A percentile compares a stretch with the other conserved stretches of the same genome.
These are phyloP conservation scores for Globisporangium acanthophoron DNA, from an alignment of 352 stramenopile species.

Conservation along the genomic window DNA sequence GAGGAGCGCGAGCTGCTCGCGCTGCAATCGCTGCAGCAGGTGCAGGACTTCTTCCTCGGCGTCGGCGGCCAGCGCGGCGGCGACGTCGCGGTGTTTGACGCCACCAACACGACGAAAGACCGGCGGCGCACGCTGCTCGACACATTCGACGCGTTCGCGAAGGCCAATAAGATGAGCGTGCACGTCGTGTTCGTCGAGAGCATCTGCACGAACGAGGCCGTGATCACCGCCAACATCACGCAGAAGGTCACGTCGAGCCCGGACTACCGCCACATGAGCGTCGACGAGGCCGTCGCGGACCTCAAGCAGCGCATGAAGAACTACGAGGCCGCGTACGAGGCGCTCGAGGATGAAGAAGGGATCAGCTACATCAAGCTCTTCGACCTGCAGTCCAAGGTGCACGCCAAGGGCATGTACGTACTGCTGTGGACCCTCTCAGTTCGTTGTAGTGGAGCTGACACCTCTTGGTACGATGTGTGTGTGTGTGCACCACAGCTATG, in stretches of 20 bases:
- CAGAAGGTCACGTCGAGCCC: constrained; percentile 73
- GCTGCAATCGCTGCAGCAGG: constrained; percentile 59
- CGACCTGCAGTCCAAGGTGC: constrained; percentile 83
- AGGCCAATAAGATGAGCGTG: constrained; percentile 60
- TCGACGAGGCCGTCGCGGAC: constrained; percentile 69
- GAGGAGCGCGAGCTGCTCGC: constrained; percentile 80
- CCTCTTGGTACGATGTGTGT: too few relatives aligned
- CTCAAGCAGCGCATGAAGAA: constrained; percentile 82
- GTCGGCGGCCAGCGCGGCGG: constrained; percentile 29
- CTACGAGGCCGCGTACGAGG: constrained; percentile 86
- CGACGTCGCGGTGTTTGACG: constrained; percentile 89
- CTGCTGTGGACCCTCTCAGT: background rate
- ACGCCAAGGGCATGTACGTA: constrained; percentile 78
- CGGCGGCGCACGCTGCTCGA: constrained; percentile 50
- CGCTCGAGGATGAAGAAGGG: constrained; percentile 77
- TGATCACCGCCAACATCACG: constrained; percentile 81
- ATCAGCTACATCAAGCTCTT: constrained; percentile 90
- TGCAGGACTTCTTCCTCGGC: constrained; percentile 58
- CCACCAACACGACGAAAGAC: constrained; percentile 84
- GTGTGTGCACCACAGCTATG: constrained; percentile 33
- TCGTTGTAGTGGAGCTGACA: background rate
- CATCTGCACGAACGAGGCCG: constrained; percentile 90
- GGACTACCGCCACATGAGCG: constrained; percentile 75
- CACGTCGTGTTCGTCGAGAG: constrained; percentile 92
- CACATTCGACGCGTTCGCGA: constrained; percentile 53